Base-by-base conservation (phyloP, 2,329 filamentous ascomycete species). In the Grosmannia clavigera region DNA sequence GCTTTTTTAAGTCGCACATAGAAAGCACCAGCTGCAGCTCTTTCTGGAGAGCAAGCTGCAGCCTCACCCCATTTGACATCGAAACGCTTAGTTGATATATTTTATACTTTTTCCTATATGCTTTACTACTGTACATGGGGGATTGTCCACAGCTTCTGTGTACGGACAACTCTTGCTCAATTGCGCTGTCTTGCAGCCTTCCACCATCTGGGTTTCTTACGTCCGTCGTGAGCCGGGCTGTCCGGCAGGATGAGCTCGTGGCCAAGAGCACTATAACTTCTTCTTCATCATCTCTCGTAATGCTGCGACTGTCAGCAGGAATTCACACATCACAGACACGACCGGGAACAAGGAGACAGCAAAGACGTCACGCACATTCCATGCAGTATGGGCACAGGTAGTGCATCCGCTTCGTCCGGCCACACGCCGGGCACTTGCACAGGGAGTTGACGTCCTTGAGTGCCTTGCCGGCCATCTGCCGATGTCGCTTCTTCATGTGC, bases 381-480 rank as follows among this genome's bases (percentile, higher is more conserved):
- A 65, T 64, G 61, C 94, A 99, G 69, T 88, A 85, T 25, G 90
- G 85, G 73, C 94, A 99, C 65, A 99, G 72, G 43, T 91, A 78
- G 76, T 99, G 94, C 69, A 90, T 86, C 70, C 90, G 85, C 79
- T 99, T 99, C 31, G 84, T 76, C 70, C 87, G 82, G 56, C 94
- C 95, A 68, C 94, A 99, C 16, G 85, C 89, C 0, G 92, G 88
- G 71, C 94, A 99, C 69, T 84, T 89, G 76, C 91, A 95, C 66
- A 99, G 75, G 59, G 83, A 82, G 64, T 87, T 94, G 61, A 95
- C 85, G 71, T 99, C 94, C 76, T 96, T 89, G 67, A 99, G 74
- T 53, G 86, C 92, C 76, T 99, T 99, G 69, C 94, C 94, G 29
- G 92, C 92, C 86, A 97, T 88, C 70, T 95, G 91, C 68, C 95